A percentile compares a stretch with the other conserved stretches of the same genome.
These are phyloP conservation scores for Forsythia suspensa DNA, from an alignment of 257 asterid genomes.

Conservation along the genomic window DNA sequence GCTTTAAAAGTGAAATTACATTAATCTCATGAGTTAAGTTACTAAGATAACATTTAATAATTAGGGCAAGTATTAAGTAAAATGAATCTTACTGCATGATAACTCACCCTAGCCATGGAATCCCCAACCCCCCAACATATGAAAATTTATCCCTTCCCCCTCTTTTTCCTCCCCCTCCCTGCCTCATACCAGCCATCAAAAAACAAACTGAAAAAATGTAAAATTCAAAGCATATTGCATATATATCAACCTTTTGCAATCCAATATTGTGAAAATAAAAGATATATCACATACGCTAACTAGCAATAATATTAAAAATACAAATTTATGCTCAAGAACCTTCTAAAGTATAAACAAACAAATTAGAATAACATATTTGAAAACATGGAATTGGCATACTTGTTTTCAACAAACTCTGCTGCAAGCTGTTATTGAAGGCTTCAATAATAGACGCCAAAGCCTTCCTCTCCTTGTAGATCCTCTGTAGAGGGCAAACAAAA, in stretches of 20 bases:
- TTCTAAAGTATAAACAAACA: slow-evolving; percentile 5
- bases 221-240: not conserved
- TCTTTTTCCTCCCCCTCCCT: not conserved
- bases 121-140: not conserved
- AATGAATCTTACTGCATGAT: not conserved
- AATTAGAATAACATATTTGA: not conserved
- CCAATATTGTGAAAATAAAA: too few relatives aligned
- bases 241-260: not conserved
- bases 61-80: too few relatives aligned
- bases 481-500: slow-evolving; percentile 41
- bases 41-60: too few relatives aligned
- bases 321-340: not conserved
- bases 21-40: too few relatives aligned
- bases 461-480: slow-evolving; percentile 88
- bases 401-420: slow-evolving; percentile 75
- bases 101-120: not conserved
- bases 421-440: slow-evolving; percentile 69
- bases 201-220: not conserved
- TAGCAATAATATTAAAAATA: not conserved
- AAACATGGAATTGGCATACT: slow-evolving; percentile 34
- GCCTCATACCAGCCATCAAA: not conserved
- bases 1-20: not conserved
- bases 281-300: not conserved
- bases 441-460: slow-evolving; percentile 74
- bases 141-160: not conserved